A percentile compares a stretch with the other conserved stretches of the same genome.
These are phyloP conservation scores for Pseudogymnoascus sp. DNA, from an alignment of 2,329 filamentous ascomycete species.

Conservation along the genomic window DNA sequence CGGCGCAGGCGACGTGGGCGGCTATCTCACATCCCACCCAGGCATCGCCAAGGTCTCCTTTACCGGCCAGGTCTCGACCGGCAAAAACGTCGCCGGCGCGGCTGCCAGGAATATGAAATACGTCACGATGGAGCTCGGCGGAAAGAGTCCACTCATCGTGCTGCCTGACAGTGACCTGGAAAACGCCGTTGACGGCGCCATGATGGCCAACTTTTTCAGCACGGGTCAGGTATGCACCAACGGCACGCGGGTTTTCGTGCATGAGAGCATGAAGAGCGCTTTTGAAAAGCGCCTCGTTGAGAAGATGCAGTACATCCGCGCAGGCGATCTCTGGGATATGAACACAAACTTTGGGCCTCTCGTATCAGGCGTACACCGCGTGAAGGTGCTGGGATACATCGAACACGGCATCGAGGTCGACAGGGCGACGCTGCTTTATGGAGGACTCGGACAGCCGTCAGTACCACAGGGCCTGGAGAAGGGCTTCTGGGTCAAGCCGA, in stretches of 20 bases:
- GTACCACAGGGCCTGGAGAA: slow-evolving; percentile 31
- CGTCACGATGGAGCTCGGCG: slow-evolving; percentile 85
- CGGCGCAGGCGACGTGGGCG: slow-evolving; percentile 69
- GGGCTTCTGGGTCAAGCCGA: slow-evolving; percentile 80
- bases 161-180: slow-evolving; percentile 72
- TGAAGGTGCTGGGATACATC: slow-evolving; percentile 75
- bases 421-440: slow-evolving; percentile 63
- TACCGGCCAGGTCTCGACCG: slow-evolving; percentile 78
- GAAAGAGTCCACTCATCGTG: slow-evolving; percentile 73
- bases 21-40: slow-evolving; percentile 63
- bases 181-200: slow-evolving; percentile 76
- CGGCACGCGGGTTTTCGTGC: slow-evolving; percentile 80
- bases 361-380: slow-evolving; percentile 62
- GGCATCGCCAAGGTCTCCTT: slow-evolving; percentile 79
- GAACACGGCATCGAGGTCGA: slow-evolving; percentile 64
- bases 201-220: slow-evolving; percentile 92
- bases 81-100: slow-evolving; percentile 68
- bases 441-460: slow-evolving; percentile 52
- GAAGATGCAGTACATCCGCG: slow-evolving; percentile 60
- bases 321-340: slow-evolving; percentile 63
- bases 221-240: slow-evolving; percentile 91
- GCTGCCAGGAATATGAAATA: slow-evolving; percentile 79
- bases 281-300: slow-evolving; percentile 63
- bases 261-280: slow-evolving; percentile 49
- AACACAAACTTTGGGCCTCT: slow-evolving; percentile 78